These are phyloP conservation scores for Capsella bursapastoris DNA, from an alignment of 345 rosid genomes.

Conservation along the genomic window DNA sequence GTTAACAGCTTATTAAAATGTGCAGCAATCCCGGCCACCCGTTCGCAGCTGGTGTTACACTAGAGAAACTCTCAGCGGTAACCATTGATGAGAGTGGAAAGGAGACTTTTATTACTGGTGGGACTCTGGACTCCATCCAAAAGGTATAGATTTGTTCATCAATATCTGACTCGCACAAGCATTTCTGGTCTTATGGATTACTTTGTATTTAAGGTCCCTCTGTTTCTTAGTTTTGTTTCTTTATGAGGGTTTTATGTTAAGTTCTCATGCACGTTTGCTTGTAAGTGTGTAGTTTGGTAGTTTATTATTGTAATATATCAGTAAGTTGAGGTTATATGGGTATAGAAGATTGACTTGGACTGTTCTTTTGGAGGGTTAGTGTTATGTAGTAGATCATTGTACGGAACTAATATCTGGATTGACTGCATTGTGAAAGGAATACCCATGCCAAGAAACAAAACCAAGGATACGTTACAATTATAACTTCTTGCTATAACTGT, in stretches of 20 bases:
- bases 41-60: constrained; percentile 82
- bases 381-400: constrained; percentile 19
- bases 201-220: neutral
- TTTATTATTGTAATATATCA: constrained; percentile 27
- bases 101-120: constrained; percentile 91
- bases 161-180: constrained; percentile 8
- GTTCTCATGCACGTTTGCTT: constrained; percentile 27
- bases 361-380: constrained; percentile 28
- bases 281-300: constrained; percentile 23
- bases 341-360: constrained; percentile 16
- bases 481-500: constrained; percentile 28
- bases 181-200: constrained; percentile 22
- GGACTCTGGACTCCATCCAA: constrained; percentile 70
- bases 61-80: constrained; percentile 93
- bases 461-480: constrained; percentile 15
- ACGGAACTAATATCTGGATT: constrained; percentile 23
- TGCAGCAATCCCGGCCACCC: constrained; percentile 93
- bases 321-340: constrained; percentile 14
- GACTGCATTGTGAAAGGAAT: constrained; percentile 29
- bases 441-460: constrained; percentile 32
- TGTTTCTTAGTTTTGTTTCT: constrained; percentile 19
- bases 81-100: constrained; percentile 87
- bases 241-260: constrained; percentile 24
- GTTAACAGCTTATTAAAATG: constrained; percentile 25
- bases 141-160: constrained; percentile 58